Conservation (phyloP, 495 filamentous ascomycete species). For the Aspergillus coremiiformis region DNA sequence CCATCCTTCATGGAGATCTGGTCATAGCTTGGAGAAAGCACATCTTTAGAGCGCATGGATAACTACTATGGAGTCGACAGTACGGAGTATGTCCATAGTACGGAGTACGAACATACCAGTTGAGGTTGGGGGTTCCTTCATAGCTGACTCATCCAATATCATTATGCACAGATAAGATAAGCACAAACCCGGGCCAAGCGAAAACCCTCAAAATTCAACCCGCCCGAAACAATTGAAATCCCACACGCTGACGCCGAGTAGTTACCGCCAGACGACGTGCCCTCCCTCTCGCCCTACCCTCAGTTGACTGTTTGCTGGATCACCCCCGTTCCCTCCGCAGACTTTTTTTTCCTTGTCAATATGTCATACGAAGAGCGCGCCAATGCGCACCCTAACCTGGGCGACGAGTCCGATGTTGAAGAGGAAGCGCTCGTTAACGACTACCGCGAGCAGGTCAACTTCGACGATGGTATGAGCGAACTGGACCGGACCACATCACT, state of each 20-base stretch:
- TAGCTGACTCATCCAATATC: conserved; percentile 30
- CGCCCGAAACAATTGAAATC: conserved; percentile 33
- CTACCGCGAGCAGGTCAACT: conserved; percentile 90
- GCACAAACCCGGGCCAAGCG: conserved; percentile 39
- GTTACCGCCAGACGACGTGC: conserved; percentile 22
- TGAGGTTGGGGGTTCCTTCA: not conserved
- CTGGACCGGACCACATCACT: conserved; percentile 56
- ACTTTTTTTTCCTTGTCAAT: conserved; percentile 19
- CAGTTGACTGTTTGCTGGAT: conserved; percentile 21
- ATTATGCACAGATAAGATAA: conserved; percentile 45
- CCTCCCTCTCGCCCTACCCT: conserved; percentile 18
- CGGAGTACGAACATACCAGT: too few species aligned
- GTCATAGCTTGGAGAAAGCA: too few species aligned
- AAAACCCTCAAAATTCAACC: conserved; percentile 49
- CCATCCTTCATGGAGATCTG: too few species aligned
- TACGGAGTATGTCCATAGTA: too few species aligned
- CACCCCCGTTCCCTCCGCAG: conserved; percentile 7
- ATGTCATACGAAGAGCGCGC: conserved; percentile 48
- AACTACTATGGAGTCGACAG: too few species aligned
- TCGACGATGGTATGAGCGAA: conserved; percentile 76
- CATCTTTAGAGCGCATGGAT: too few species aligned
- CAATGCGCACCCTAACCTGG: conserved; percentile 47
- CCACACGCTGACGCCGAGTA: conserved; percentile 38
- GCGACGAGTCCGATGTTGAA: conserved; percentile 84
- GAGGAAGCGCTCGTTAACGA: conserved; percentile 91